Evolutionary conservation across 1,284 basidiomycete genomes (phyloP).

Genomic region (Tilletia setariae): DNA sequence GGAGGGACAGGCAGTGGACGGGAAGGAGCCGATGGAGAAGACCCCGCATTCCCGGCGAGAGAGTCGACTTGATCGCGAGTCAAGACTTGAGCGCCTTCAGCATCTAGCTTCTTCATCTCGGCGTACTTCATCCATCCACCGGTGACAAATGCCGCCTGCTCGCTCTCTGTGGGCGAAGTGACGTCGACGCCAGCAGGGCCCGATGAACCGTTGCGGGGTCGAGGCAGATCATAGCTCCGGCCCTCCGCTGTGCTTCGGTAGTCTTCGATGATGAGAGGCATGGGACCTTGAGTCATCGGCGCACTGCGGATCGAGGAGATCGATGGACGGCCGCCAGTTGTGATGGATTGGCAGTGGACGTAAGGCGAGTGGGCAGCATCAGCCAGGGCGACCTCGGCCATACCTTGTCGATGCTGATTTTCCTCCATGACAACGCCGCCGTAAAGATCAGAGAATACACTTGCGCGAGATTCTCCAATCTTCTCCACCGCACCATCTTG

Average conservation of each 20-base stretch:
- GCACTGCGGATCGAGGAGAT: background rate
- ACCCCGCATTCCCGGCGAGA: background rate
- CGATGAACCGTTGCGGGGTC: background rate
- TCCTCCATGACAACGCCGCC: background rate
- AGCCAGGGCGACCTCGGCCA: background rate
- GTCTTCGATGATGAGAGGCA: constrained; percentile 7
- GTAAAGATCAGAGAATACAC: constrained; percentile 7
- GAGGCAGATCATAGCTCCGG: constrained; percentile 1
- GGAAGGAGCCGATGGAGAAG: background rate
- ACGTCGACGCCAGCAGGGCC: no score
- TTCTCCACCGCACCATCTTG: background rate
- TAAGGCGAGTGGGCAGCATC: background rate
- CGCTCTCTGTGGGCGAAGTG: constrained; percentile 5
- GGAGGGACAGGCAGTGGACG: background rate
- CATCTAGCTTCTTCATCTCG: background rate
- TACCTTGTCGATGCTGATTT: background rate
- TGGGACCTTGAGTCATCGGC: constrained; percentile 1
- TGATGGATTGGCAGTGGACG: background rate
- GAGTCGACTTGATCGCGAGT: background rate
- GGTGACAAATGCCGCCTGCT: background rate
- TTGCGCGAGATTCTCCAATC: background rate
- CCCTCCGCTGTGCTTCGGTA: background rate
- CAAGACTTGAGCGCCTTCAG: constrained; percentile 2
- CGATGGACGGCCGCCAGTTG: background rate
- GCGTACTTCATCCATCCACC: constrained; percentile 8